Base-by-base conservation (phyloP, 106 monocot genomes). In the Amphibolis antarctica region DNA sequence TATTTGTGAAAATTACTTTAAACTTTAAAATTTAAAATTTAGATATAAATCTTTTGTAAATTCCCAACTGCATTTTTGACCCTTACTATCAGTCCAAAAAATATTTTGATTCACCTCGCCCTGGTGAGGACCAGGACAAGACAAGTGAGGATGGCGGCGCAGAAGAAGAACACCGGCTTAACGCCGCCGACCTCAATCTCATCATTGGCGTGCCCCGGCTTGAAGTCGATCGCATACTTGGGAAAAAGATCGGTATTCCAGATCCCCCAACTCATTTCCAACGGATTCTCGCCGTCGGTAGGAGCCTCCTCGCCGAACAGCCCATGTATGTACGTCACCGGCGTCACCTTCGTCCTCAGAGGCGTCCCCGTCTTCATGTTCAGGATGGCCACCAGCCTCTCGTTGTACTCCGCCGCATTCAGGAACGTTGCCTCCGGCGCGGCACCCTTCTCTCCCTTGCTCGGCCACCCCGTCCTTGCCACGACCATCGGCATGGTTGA, bases 381-480 rank as follows among this genome's bases (percentile, higher is more conserved):
- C 21, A 60, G 46, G 21, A 28, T 47, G 20, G 3, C 22, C 60
- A 61, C 51, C 36, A 70, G 60, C 70, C 70, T 48, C 60, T 49
- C 28, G 60, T 70, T 70, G 70, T 70, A 70, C 60, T 70, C 70
- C 6, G 30, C 70, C 3, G 70, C 60, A 21, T 46, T 13, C 18
- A 60, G 18, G 12, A 47, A 1, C 24, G 44, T 64, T 5, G 64
- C 64, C 13, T 64, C 64, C 0, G 47, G 64, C 24, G 19, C 64
- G 22, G 14, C 1, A 22, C 2, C 0, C 13, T 17, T 45, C 49
- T 49, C n/a, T 17, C 49, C 49, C 14, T 12, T 19, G 24, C 55
- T 26, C 18, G 55, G 55, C 55, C 55, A 55, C 55, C 55, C 55
- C 3, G 55, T 55, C 24, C 55, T 19, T 5, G 19, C 25, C 1